These are phyloP conservation scores for Suillus bovinus DNA, from an alignment of 768 basidiomycete genomes.

Conservation along the genomic window DNA sequence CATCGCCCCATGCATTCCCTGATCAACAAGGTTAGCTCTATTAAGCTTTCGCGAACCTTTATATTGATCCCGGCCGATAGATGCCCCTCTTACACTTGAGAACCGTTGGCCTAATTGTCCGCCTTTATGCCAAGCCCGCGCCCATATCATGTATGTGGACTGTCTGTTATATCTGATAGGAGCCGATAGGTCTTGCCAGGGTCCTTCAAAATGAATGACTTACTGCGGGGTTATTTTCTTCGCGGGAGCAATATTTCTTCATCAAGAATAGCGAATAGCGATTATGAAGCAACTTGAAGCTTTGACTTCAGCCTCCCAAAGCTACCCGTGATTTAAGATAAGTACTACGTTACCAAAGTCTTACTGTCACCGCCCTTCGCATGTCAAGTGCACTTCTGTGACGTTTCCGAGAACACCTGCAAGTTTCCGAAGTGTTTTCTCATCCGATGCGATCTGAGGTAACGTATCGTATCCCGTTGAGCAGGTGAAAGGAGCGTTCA, in stretches of 20 bases:
- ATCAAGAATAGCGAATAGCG: not conserved
- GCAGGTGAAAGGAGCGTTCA: not conserved
- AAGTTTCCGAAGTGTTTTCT: constrained; percentile 1
- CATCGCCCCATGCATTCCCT: not conserved
- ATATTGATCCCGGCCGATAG: not conserved
- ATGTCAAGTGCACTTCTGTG: not conserved
- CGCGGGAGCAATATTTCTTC: not conserved
- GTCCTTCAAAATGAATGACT: not conserved
- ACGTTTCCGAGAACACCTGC: not conserved
- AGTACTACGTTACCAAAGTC: not conserved
- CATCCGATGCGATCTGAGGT: constrained; percentile 3
- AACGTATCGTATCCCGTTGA: not conserved
- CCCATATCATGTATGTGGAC: not conserved
- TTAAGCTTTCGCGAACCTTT: not conserved
- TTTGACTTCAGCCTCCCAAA: not conserved
- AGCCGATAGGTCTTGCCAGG: not conserved
- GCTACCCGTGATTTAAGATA: not conserved
- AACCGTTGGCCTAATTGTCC: not conserved
- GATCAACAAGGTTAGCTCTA: not conserved
- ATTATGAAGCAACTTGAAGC: not conserved
- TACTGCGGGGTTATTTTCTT: not conserved
- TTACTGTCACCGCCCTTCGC: not conserved
- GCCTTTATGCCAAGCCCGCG: not conserved
- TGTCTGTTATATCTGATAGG: constrained; percentile 1
- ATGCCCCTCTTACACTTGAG: not conserved